Evolutionary conservation across 306 rosid genomes (phyloP).

Genomic region (Cucumis cinereus): DNA sequence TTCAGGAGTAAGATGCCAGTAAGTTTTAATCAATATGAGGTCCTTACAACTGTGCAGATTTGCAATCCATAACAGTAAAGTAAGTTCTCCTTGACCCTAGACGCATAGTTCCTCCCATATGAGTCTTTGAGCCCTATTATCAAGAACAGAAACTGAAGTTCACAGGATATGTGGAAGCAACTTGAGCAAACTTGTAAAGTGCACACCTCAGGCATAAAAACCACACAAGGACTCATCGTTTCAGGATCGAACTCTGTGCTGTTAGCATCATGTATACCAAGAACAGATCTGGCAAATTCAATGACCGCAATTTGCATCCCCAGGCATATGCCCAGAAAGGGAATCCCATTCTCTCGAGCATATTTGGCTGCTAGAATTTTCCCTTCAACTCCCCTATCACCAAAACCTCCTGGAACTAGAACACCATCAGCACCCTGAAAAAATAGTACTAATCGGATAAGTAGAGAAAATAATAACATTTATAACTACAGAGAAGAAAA

Average conservation of each 20-base stretch:
- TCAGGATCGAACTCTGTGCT: conserved; percentile 20
- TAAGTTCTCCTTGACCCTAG: conserved; percentile 3
- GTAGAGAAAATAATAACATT: neutral
- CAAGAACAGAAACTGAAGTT: conserved; percentile 1
- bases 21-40: neutral
- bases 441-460: neutral
- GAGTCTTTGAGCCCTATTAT: conserved; percentile 7
- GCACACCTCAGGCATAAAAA: conserved; percentile 89
- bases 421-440: conserved; percentile 1
- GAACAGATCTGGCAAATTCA: conserved; percentile 8
- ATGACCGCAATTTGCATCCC: conserved; percentile 10
- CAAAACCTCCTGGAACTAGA: conserved; percentile 10
- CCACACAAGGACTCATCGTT: conserved; percentile 66
- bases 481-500: neutral
- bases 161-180: neutral
- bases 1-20: neutral
- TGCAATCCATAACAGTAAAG: conserved; percentile 3
- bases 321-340: conserved; percentile 5
- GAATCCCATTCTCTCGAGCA: conserved; percentile 7
- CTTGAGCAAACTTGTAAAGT: neutral
- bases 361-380: conserved; percentile 1
- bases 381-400: conserved; percentile 6
- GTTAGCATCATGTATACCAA: conserved; percentile 30
- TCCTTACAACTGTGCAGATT: conserved; percentile 6
- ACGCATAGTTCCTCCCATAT: conserved; percentile 11